These are phyloP conservation scores for Leucosporidium scottii DNA, from an alignment of 768 basidiomycete species.

Conservation along the genomic window DNA sequence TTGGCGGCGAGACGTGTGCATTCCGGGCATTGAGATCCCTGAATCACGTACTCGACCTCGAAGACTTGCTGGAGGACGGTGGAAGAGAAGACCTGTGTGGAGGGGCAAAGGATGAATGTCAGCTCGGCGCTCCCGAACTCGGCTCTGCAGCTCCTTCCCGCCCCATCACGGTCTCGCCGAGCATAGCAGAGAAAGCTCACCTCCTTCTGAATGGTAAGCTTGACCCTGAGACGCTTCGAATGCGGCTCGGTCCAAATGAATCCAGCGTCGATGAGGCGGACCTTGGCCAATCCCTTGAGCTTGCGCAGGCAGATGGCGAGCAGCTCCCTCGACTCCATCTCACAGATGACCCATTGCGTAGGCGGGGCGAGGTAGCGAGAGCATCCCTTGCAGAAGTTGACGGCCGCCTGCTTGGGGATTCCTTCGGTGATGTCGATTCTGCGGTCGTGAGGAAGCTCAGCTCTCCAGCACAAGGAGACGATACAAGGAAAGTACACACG, in stretches of 20 bases:
- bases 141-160: neutral
- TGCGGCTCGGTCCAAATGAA: constrained; percentile 99
- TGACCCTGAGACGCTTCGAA: constrained; percentile 82
- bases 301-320: constrained; percentile 91
- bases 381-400: constrained; percentile 92
- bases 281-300: constrained; percentile 86
- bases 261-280: constrained; percentile 93
- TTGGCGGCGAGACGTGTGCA: constrained; percentile 92
- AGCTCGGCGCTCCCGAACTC: neutral
- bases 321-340: constrained; percentile 85
- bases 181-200: constrained; percentile 45
- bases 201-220: constrained; percentile 97
- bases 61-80: constrained; percentile 97
- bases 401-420: constrained; percentile 72
- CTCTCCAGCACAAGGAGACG: neutral
- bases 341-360: constrained; percentile 71
- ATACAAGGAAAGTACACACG: constrained; percentile 49
- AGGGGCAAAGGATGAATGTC: neutral
- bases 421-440: constrained; percentile 97
- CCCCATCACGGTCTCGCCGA: neutral
- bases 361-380: constrained; percentile 93
- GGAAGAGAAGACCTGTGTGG: constrained; percentile 68
- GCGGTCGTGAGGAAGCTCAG: neutral
- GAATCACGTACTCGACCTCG: constrained; percentile 90
- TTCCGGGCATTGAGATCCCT: constrained; percentile 89